Conservation (phyloP, 2,329 filamentous ascomycete species). For the Aspergillus cejpii region DNA sequence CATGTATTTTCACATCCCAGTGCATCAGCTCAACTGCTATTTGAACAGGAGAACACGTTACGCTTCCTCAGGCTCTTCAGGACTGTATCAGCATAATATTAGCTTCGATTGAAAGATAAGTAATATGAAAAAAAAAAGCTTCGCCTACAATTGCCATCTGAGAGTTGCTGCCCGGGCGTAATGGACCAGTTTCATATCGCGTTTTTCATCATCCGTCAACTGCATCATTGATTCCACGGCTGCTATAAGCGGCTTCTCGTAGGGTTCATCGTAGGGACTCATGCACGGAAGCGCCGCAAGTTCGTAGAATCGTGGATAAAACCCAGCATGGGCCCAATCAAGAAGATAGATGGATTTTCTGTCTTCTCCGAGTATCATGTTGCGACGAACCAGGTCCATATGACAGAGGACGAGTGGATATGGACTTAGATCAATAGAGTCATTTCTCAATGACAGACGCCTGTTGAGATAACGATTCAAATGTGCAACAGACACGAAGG, state of each 20-base stretch:
- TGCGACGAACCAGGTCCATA: slow-evolving; percentile 22
- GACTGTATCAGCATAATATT: too few species aligned
- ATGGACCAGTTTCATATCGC: not conserved
- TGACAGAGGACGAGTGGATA: slow-evolving; percentile 24
- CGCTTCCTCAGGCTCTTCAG: too few species aligned
- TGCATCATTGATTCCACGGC: slow-evolving; percentile 8
- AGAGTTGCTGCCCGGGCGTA: too few species aligned
- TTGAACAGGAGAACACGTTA: too few species aligned
- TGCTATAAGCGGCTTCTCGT: slow-evolving; percentile 13
- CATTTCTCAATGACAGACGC: slow-evolving; percentile 11
- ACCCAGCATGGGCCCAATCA: slow-evolving; percentile 21
- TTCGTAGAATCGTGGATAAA: slow-evolving; percentile 23
- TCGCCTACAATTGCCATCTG: too few species aligned
- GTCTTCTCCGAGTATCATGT: slow-evolving; percentile 22
- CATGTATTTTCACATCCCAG: too few species aligned
- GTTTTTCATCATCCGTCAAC: slow-evolving; percentile 20
- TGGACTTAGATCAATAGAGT: slow-evolving; percentile 16
- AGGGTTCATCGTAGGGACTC: slow-evolving; percentile 14
- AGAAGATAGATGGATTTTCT: slow-evolving; percentile 17
- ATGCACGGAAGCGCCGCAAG: slow-evolving; percentile 14
- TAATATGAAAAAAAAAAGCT: too few species aligned
- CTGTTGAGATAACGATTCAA: slow-evolving; percentile 8
- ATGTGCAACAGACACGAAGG: slow-evolving; percentile 6
- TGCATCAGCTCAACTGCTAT: too few species aligned
- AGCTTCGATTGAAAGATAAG: too few species aligned